phyloP scores from a whole-genome alignment of 495 filamentous ascomycete species.

The Penicillium coprophilum region DNA sequence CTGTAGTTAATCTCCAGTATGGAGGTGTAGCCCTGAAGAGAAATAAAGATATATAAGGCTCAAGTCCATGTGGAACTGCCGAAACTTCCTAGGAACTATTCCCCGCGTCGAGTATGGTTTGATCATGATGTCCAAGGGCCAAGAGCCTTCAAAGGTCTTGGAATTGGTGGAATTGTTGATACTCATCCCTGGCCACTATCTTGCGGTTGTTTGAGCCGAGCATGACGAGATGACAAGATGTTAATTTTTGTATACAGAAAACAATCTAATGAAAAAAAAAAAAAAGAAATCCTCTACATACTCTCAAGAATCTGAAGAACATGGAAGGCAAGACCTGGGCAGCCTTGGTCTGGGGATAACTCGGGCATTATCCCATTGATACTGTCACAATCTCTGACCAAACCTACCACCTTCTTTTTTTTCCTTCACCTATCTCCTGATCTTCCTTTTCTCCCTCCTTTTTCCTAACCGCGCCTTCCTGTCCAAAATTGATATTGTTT shows the following conservation, averaged over 20 bases:
- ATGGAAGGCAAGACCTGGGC: neutral
- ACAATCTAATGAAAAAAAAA: neutral
- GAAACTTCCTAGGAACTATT: slow-evolving; percentile 7
- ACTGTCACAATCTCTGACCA: slow-evolving; percentile 14
- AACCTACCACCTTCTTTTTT: no score
- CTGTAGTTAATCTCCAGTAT: neutral
- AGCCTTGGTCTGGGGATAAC: neutral
- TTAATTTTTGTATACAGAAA: neutral
- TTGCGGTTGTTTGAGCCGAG: neutral
- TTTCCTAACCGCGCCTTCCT: slow-evolving; percentile 19
- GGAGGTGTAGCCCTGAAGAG: no score
- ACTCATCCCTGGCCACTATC: neutral
- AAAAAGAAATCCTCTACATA: no score
- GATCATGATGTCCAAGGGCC: neutral
- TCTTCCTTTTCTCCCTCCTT: slow-evolving; percentile 15
- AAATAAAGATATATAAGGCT: slow-evolving; percentile 4
- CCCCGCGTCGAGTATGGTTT: neutral
- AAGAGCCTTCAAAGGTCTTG: no score
- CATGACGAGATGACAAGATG: neutral
- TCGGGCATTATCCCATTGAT: slow-evolving; percentile 19
- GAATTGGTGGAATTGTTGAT: neutral
- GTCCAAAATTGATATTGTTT: neutral
- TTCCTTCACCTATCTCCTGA: neutral
- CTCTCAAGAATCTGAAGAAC: no score
- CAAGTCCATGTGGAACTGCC: neutral